Conservation (phyloP, 768 basidiomycete genomes). For the Phallus indusiatus region DNA sequence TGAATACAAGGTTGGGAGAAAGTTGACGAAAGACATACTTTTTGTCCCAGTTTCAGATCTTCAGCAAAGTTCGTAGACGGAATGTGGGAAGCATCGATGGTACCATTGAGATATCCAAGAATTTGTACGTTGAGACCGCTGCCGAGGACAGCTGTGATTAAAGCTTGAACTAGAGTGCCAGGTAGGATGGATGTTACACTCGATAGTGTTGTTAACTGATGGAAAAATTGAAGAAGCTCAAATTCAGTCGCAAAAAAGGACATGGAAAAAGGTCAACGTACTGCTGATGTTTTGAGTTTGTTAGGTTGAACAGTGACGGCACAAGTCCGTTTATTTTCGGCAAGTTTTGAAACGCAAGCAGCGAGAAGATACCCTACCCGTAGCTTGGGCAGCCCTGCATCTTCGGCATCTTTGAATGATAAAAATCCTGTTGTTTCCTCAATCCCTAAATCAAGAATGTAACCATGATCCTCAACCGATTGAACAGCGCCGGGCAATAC, state of each 20-base stretch:
- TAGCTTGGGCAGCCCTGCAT: constrained; percentile 27
- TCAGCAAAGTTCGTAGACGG: constrained; percentile 29
- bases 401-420: constrained; percentile 60
- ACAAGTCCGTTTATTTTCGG: constrained; percentile 73
- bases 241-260: neutral
- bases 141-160: constrained; percentile 68
- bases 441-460: constrained; percentile 79
- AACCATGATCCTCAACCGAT: constrained; percentile 91
- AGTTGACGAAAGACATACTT: constrained; percentile 14
- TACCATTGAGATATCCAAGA: constrained; percentile 87
- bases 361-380: constrained; percentile 60
- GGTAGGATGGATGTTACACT: constrained; percentile 79
- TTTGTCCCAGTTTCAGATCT: constrained; percentile 31
- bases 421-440: constrained; percentile 77
- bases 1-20: constrained; percentile 38
- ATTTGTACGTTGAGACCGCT: constrained; percentile 81
- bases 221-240: neutral
- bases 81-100: constrained; percentile 75
- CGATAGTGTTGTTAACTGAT: constrained; percentile 65
- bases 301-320: constrained; percentile 50
- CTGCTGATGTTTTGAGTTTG: constrained; percentile 42
- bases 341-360: constrained; percentile 54
- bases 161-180: constrained; percentile 68
- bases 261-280: constrained; percentile 25
- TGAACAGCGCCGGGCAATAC: constrained; percentile 67